Evolutionary conservation across 108 stramenopile species (phyloP).

Genomic region (Skeletonema menzelii): DNA sequence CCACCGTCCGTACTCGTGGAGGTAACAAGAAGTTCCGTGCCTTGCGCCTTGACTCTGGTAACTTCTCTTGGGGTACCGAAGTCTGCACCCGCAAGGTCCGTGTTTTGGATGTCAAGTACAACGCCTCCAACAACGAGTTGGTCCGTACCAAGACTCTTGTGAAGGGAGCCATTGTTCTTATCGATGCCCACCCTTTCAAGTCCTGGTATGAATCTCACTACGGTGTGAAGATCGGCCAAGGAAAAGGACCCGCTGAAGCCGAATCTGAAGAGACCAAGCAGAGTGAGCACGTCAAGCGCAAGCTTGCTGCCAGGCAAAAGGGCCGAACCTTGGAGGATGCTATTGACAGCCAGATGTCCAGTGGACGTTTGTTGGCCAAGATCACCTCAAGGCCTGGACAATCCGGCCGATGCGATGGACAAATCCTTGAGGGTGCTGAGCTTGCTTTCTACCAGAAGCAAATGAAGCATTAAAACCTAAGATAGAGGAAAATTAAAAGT

Average conservation of each 20-base stretch:
- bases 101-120: slow-evolving; percentile 99
- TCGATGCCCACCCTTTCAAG: slow-evolving; percentile 99
- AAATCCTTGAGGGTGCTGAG: slow-evolving; percentile 98
- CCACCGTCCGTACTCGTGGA: slow-evolving; percentile 91
- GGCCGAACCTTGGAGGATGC: slow-evolving; percentile 83
- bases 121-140: slow-evolving; percentile 99
- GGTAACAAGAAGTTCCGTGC: slow-evolving; percentile 98
- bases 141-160: slow-evolving; percentile 99
- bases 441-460: slow-evolving; percentile 98
- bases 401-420: slow-evolving; percentile 97
- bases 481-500: slow-evolving; percentile 1
- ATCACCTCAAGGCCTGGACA: slow-evolving; percentile 99
- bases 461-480: slow-evolving; percentile 89
- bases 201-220: slow-evolving; percentile 98
- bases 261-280: slow-evolving; percentile 55
- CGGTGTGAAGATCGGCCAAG: slow-evolving; percentile 92
- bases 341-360: slow-evolving; percentile 95
- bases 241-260: slow-evolving; percentile 81
- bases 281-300: slow-evolving; percentile 75
- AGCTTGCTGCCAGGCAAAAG: slow-evolving; percentile 88
- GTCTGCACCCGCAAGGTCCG: slow-evolving; percentile 98
- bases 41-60: slow-evolving; percentile 94
- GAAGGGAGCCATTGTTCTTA: slow-evolving; percentile 96
- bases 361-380: slow-evolving; percentile 96
- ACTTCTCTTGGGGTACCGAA: slow-evolving; percentile 99